Evolutionary conservation across 2,329 filamentous ascomycete genomes (phyloP).

Genomic region (Ophiostoma fasciatum): DNA sequence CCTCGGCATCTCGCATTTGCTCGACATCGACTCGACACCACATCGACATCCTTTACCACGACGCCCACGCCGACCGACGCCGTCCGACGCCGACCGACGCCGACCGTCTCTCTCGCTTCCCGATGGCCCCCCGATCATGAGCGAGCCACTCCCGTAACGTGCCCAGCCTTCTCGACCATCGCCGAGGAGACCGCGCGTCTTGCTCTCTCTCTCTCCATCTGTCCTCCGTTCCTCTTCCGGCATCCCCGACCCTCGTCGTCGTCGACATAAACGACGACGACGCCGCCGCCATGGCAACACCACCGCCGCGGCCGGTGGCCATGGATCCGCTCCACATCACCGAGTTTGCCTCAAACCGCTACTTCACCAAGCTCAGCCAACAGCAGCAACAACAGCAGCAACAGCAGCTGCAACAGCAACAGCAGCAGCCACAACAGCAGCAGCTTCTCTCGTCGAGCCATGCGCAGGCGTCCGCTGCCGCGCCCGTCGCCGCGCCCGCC

Average conservation of each 20-base stretch:
- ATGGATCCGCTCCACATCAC: conserved; percentile 51
- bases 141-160: neutral
- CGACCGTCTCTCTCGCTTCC: neutral
- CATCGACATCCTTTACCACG: no score
- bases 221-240: no score
- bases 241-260: no score
- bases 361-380: conserved; percentile 46
- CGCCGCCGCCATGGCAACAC: conserved; percentile 11
- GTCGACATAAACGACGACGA: no score
- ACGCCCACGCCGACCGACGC: no score
- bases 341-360: conserved; percentile 51
- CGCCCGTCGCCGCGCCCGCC: conserved; percentile 11
- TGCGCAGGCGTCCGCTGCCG: no score
- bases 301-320: conserved; percentile 15
- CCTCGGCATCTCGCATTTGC: no score
- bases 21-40: no score
- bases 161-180: no score
- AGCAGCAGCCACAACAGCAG: conserved; percentile 20
- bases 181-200: neutral
- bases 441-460: neutral
- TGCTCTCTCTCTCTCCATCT: neutral
- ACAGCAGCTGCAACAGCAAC: conserved; percentile 20
- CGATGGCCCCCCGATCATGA: conserved; percentile 7
- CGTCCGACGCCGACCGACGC: no score
- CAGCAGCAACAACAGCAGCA: conserved; percentile 29